A percentile compares a stretch with the other conserved stretches of the same genome.
These are phyloP conservation scores for Stephania yunnanensis DNA, from an alignment of 164 flowering plant species.

Conservation along the genomic window DNA sequence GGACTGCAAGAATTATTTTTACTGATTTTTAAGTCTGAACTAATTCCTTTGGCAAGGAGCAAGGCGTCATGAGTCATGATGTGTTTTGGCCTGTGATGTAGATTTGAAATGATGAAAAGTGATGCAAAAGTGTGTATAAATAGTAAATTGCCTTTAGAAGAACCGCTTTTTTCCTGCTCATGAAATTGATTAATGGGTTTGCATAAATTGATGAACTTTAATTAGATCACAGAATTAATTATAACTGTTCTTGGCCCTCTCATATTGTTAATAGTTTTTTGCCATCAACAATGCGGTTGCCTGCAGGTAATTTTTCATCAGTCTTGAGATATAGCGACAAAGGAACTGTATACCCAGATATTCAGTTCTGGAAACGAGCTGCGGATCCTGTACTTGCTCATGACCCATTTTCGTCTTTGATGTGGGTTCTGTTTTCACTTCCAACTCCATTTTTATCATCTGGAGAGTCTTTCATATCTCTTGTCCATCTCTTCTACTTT, in stretches of 20 bases:
- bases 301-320: constrained; percentile 40
- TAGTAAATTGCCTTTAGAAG: not conserved
- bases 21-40: not conserved
- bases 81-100: not conserved
- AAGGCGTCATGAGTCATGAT: not conserved
- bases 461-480: constrained; percentile 52
- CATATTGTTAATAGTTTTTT: not conserved
- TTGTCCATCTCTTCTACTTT: constrained; percentile 75
- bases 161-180: not conserved
- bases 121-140: not conserved
- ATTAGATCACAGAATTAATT: not conserved
- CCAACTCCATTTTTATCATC: constrained; percentile 62
- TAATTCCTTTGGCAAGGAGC: not conserved
- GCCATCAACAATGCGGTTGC: not conserved
- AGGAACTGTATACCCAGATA: constrained; percentile 43
- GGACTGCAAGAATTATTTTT: not conserved
- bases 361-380: constrained; percentile 67
- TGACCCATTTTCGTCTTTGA: constrained; percentile 92
- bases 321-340: constrained; percentile 40
- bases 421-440: constrained; percentile 90
- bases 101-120: not conserved
- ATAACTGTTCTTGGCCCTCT: not conserved
- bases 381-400: constrained; percentile 72
- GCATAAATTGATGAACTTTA: not conserved
- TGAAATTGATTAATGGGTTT: not conserved